Evolutionary conservation across 2,329 filamentous ascomycete species (phyloP).

Genomic region (Epichloe sylvatica): DNA sequence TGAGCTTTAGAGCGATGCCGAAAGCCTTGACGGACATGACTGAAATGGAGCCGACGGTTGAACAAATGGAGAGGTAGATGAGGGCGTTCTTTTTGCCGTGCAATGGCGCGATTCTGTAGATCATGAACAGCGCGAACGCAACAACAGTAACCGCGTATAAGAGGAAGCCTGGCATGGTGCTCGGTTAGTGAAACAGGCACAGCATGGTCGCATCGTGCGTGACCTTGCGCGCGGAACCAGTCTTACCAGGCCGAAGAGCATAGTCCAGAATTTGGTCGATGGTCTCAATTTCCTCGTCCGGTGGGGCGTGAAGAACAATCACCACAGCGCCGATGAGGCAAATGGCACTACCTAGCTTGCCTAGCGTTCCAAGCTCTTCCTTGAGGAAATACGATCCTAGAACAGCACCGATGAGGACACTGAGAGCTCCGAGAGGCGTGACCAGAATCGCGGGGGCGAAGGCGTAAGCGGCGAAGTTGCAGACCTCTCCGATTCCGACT

Average conservation of each 20-base stretch:
- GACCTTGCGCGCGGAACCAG: conserved; percentile 11
- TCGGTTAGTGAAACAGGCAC: neutral
- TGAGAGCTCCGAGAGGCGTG: conserved; percentile 83
- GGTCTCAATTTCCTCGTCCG: conserved; percentile 79
- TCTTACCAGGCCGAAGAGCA: conserved; percentile 74
- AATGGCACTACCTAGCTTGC: conserved; percentile 89
- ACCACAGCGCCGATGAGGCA: conserved; percentile 93
- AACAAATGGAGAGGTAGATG: conserved; percentile 95
- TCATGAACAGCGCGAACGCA: conserved; percentile 83
- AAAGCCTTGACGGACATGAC: conserved; percentile 99
- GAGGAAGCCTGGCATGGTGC: conserved; percentile 55
- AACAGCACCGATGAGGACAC: conserved; percentile 88
- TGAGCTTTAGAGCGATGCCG: conserved; percentile 92
- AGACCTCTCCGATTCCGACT: conserved; percentile 89
- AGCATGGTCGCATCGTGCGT: neutral
- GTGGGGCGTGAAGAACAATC: conserved; percentile 91
- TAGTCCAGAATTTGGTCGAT: conserved; percentile 86
- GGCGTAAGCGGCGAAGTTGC: conserved; percentile 95
- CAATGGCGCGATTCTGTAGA: conserved; percentile 79
- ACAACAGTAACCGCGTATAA: conserved; percentile 70
- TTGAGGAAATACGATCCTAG: conserved; percentile 88
- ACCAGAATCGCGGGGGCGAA: conserved; percentile 98
- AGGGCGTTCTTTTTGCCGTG: conserved; percentile 95
- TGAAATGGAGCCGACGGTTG: conserved; percentile 88
- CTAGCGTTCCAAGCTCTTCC: conserved; percentile 78